Conservation (phyloP, 1,139 yeast species). For the Trichomonascaceae sp. region DNA sequence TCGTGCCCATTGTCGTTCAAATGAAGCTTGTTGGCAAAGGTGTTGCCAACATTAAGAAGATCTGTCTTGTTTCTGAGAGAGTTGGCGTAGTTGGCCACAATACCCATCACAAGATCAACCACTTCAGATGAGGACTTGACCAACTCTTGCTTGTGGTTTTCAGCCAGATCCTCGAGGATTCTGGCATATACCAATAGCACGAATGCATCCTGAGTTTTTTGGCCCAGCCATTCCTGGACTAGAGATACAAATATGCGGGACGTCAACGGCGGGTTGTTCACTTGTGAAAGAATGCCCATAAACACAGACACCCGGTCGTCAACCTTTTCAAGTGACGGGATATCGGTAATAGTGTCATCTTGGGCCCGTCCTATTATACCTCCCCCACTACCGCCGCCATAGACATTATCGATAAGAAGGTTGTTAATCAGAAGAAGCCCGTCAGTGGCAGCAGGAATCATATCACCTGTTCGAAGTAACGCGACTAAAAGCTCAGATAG, state of each 20-base stretch:
- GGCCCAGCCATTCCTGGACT: conserved; percentile 47
- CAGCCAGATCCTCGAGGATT: conserved; percentile 50
- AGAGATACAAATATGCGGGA: conserved; percentile 38
- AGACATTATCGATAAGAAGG: conserved; percentile 14
- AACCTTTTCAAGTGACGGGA: too few species aligned
- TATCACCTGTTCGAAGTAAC: conserved; percentile 2
- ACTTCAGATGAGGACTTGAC: conserved; percentile 51
- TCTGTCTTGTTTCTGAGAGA: conserved; percentile 7
- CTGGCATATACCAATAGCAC: conserved; percentile 47
- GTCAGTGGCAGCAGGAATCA: conserved; percentile 35
- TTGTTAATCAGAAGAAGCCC: conserved; percentile 32
- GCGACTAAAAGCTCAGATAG: conserved; percentile 12
- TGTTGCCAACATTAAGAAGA: neutral
- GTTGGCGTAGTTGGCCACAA: conserved; percentile 25
- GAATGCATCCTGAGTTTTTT: conserved; percentile 32
- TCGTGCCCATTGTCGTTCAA: conserved; percentile 1
- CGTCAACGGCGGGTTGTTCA: conserved; percentile 35
- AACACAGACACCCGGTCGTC: conserved; percentile 41
- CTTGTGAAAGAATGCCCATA: conserved; percentile 33
- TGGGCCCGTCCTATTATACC: conserved; percentile 50
- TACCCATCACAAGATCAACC: conserved; percentile 39
- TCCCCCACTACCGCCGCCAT: conserved; percentile 36
- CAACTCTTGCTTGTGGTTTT: conserved; percentile 45
- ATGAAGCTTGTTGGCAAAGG: neutral
- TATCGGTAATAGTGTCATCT: too few species aligned